Conservation (phyloP, 495 filamentous ascomycete genomes). For the Daldinia vernicosa region DNA sequence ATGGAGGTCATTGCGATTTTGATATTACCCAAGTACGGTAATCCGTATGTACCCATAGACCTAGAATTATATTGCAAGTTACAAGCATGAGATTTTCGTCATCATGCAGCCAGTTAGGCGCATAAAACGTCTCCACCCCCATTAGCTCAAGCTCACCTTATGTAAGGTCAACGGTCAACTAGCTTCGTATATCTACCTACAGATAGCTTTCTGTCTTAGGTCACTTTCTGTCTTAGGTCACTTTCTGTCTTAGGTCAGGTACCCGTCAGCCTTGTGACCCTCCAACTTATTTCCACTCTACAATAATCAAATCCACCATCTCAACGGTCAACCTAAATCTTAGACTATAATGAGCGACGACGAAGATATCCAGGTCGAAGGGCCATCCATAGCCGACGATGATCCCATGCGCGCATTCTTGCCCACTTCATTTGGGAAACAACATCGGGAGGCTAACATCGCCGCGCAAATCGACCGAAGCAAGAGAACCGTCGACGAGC, state of each 20-base stretch:
- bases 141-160: background rate
- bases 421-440: slow-evolving; percentile 87
- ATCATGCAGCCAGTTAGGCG: slow-evolving; percentile 27
- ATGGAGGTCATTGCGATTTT: slow-evolving; percentile 16
- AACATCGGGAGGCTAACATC: slow-evolving; percentile 74
- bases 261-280: slow-evolving; percentile 28
- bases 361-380: slow-evolving; percentile 68
- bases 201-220: background rate
- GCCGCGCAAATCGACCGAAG: slow-evolving; percentile 80
- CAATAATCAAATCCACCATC: background rate
- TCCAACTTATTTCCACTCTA: slow-evolving; percentile 12
- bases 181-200: background rate
- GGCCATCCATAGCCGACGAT: slow-evolving; percentile 61
- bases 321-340: background rate
- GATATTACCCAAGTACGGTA: no score
- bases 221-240: background rate
- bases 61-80: background rate
- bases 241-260: background rate
- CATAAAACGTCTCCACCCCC: slow-evolving; percentile 4
- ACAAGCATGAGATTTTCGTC: slow-evolving; percentile 16
- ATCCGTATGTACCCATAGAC: slow-evolving; percentile 3
- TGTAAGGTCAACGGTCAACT: no score
- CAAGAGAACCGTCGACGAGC: slow-evolving; percentile 62
- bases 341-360: slow-evolving; percentile 61
- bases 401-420: slow-evolving; percentile 85